These are phyloP conservation scores for Cryptosporidium baileyi DNA, from an alignment of 169 alveolate species.

Conservation along the genomic window DNA sequence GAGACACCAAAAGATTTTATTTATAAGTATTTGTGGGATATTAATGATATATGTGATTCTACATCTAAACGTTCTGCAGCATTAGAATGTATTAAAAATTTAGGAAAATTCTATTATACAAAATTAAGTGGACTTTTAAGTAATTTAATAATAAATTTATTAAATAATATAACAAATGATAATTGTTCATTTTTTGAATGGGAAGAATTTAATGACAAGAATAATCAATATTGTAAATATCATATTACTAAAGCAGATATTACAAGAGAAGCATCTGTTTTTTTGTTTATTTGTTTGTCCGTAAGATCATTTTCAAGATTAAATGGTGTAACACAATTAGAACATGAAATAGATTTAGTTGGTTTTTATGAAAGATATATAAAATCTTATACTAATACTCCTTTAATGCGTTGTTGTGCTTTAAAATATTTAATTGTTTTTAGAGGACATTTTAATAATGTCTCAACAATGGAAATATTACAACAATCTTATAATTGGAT, in stretches of 20 bases:
- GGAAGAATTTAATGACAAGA: constrained; percentile 40
- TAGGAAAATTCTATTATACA: constrained; percentile 60
- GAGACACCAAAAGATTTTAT: constrained; percentile 56
- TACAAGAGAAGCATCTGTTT: constrained; percentile 46
- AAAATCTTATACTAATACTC: constrained; percentile 5
- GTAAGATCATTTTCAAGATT: constrained; percentile 48
- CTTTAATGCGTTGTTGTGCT: constrained; percentile 65
- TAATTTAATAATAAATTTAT: constrained; percentile 14
- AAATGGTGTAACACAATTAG: constrained; percentile 40
- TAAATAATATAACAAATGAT: constrained; percentile 24
- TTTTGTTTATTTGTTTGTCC: constrained; percentile 55
- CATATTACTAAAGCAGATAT: constrained; percentile 20
- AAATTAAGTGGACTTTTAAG: constrained; percentile 36
- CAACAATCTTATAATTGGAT: constrained; percentile 55
- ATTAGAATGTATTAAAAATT: constrained; percentile 44
- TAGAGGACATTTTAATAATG: constrained; percentile 4
- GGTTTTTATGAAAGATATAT: constrained; percentile 55
- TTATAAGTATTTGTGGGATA: constrained; percentile 67
- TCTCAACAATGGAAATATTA: constrained; percentile 12
- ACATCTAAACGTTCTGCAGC: constrained; percentile 68
- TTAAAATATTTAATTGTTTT: constrained; percentile 54
- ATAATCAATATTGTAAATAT: neutral
- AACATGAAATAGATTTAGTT: constrained; percentile 35
- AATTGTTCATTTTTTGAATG: constrained; percentile 22
- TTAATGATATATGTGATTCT: constrained; percentile 55